Percentiles rank a stretch among this genome's conserved stretches.
phyloP scores from a whole-genome alignment of 2,329 filamentous ascomycete genomes.

The Colletotrichum acutatum region DNA sequence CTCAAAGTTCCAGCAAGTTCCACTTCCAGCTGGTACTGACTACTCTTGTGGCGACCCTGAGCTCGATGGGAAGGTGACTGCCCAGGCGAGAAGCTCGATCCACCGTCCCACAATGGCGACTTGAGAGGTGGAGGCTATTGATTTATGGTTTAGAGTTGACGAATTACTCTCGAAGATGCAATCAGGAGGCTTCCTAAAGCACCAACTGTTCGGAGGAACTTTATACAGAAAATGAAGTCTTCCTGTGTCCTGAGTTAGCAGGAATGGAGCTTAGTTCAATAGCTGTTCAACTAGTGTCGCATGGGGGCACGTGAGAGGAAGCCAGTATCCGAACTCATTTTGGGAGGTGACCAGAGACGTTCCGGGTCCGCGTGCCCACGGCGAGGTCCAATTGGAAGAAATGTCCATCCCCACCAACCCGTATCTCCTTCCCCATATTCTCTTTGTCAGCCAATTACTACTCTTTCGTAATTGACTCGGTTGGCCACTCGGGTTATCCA shows the following conservation, averaged over 20 bases:
- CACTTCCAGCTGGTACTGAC: background rate
- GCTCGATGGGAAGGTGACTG: background rate
- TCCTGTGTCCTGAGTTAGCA: background rate
- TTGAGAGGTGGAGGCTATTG: background rate
- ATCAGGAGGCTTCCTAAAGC: background rate
- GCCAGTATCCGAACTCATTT: background rate
- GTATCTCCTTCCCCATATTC: background rate
- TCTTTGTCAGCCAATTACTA: background rate
- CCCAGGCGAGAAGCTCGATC: background rate
- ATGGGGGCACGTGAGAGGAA: background rate
- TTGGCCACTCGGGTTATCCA: background rate
- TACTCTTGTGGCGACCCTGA: background rate
- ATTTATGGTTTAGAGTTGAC: constrained; percentile 1
- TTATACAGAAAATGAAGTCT: background rate
- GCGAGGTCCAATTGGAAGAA: background rate
- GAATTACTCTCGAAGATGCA: background rate
- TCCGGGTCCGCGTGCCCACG: too few relatives aligned
- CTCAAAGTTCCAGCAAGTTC: background rate
- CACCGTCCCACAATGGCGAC: constrained; percentile 8
- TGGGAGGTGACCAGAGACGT: background rate
- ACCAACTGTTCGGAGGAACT: background rate
- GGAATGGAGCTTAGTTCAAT: background rate
- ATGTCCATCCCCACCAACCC: background rate
- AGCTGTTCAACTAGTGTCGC: background rate
- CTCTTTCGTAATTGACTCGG: background rate